phyloP scores from a whole-genome alignment of 768 basidiomycete genomes.

The Tricholoma terreum region DNA sequence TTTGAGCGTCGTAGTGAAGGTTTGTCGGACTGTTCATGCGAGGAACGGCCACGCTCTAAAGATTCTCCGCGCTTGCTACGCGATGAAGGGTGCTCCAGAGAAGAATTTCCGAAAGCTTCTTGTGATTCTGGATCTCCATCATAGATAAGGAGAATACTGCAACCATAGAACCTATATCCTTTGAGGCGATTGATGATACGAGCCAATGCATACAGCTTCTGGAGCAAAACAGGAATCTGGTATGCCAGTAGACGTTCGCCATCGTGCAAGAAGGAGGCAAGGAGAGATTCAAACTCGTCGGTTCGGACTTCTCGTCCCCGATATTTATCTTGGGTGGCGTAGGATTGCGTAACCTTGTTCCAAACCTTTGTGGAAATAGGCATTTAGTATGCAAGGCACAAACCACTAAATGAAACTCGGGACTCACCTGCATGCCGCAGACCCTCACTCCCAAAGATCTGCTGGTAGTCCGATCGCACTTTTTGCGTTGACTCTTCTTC shows the following conservation, averaged over 20 bases:
- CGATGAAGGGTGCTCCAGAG: slow-evolving; percentile 63
- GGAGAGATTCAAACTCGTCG: slow-evolving; percentile 78
- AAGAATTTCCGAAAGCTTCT: slow-evolving; percentile 61
- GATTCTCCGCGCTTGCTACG: slow-evolving; percentile 78
- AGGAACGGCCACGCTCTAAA: slow-evolving; percentile 53
- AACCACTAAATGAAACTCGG: slow-evolving; percentile 2
- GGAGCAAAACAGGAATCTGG: slow-evolving; percentile 88
- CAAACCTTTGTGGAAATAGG: slow-evolving; percentile 63
- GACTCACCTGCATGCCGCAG: slow-evolving; percentile 96
- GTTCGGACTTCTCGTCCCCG: slow-evolving; percentile 87
- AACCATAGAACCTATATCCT: slow-evolving; percentile 98
- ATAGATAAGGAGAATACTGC: slow-evolving; percentile 94
- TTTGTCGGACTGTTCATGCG: slow-evolving; percentile 40
- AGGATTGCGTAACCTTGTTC: slow-evolving; percentile 81
- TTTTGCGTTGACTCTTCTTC: slow-evolving; percentile 98
- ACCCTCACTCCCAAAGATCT: slow-evolving; percentile 86
- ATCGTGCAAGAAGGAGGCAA: slow-evolving; percentile 81
- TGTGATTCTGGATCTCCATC: slow-evolving; percentile 92
- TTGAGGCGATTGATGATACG: slow-evolving; percentile 84
- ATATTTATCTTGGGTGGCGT: slow-evolving; percentile 95
- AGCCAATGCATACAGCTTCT: slow-evolving; percentile 92
- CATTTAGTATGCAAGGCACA: slow-evolving; percentile 1
- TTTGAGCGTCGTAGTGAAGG: slow-evolving; percentile 66
- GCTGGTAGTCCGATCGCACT: slow-evolving; percentile 96
- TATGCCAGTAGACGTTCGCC: slow-evolving; percentile 82